These are phyloP conservation scores for Pontederia crassipes DNA, from an alignment of 176 grass and related monocot species.

Conservation along the genomic window DNA sequence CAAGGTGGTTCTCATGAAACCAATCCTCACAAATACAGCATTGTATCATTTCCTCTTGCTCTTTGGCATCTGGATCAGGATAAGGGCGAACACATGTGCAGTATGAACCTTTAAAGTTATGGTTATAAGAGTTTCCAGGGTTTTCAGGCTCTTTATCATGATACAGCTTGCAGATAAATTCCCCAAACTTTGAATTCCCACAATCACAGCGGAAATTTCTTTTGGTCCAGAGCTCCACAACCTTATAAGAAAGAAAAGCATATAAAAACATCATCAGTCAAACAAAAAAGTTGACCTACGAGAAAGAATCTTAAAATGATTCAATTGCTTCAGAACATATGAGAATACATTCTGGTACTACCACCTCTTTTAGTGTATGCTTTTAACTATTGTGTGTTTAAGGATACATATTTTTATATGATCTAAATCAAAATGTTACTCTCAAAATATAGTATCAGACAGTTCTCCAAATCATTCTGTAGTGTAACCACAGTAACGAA, in stretches of 20 bases:
- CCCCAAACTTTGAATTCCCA: constrained; percentile 83
- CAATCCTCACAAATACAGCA: constrained; percentile 97
- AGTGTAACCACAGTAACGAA: background rate
- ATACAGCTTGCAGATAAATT: constrained; percentile 61
- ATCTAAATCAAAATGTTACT: too few species aligned
- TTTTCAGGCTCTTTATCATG: constrained; percentile 71
- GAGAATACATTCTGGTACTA: too few species aligned
- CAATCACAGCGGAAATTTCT: constrained; percentile 88
- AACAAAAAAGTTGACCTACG: background rate
- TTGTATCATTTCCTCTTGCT: constrained; percentile 97
- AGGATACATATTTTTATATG: too few species aligned
- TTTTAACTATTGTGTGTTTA: too few species aligned
- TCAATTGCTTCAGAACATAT: too few species aligned
- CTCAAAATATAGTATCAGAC: too few species aligned
- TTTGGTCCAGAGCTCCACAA: constrained; percentile 97
- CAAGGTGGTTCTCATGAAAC: constrained; percentile 93
- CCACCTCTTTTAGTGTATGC: too few species aligned
- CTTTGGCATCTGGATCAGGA: constrained; percentile 86
- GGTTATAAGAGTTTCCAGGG: constrained; percentile 66
- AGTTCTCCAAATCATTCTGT: background rate
- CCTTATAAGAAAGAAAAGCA: constrained; percentile 17
- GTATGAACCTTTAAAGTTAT: constrained; percentile 91
- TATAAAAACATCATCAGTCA: background rate
- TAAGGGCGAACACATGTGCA: constrained; percentile 85
- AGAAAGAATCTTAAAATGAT: background rate